Evolutionary conservation across 2,329 filamentous ascomycete species (phyloP).

Genomic region (Xylaria sp.): DNA sequence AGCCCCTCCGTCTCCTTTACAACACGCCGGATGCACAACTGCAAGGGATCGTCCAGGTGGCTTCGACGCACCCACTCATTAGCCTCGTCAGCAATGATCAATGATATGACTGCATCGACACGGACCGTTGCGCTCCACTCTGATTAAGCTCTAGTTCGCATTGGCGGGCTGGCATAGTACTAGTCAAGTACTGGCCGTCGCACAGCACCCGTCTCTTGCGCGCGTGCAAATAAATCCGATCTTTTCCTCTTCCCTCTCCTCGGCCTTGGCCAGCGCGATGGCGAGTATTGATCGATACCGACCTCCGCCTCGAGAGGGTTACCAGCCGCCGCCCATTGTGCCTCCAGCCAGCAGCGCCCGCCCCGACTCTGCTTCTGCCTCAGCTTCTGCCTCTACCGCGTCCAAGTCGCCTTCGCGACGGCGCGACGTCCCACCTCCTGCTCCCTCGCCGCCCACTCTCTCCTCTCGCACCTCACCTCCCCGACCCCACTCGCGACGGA

Average conservation of each 20-base stretch:
- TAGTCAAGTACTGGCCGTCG: neutral
- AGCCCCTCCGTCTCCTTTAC: conserved; percentile 26
- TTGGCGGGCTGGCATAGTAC: conserved; percentile 5
- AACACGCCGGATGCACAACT: conserved; percentile 22
- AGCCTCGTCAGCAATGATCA: conserved; percentile 17
- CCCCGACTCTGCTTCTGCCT: conserved; percentile 49
- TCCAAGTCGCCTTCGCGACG: conserved; percentile 61
- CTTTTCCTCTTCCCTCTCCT: conserved; percentile 10
- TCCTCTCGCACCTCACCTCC: conserved; percentile 64
- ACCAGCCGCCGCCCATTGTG: conserved; percentile 65
- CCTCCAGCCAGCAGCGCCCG: conserved; percentile 43
- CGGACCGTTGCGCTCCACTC: conserved; percentile 21
- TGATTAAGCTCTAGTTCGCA: conserved; percentile 13
- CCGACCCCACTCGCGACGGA: conserved; percentile 56
- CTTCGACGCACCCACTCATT: conserved; percentile 22
- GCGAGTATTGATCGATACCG: conserved; percentile 70
- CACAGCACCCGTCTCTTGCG: conserved; percentile 10
- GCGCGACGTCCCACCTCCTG: conserved; percentile 69
- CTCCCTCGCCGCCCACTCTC: conserved; percentile 69
- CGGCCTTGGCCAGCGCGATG: conserved; percentile 54
- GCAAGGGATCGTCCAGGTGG: conserved; percentile 11
- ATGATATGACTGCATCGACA: conserved; percentile 10
- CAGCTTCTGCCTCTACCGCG: conserved; percentile 33
- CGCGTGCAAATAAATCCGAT: conserved; percentile 15
- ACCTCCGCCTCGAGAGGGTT: conserved; percentile 64